phyloP scores from a whole-genome alignment of 2,329 filamentous ascomycete genomes.

The Fusarium newnesense region DNA sequence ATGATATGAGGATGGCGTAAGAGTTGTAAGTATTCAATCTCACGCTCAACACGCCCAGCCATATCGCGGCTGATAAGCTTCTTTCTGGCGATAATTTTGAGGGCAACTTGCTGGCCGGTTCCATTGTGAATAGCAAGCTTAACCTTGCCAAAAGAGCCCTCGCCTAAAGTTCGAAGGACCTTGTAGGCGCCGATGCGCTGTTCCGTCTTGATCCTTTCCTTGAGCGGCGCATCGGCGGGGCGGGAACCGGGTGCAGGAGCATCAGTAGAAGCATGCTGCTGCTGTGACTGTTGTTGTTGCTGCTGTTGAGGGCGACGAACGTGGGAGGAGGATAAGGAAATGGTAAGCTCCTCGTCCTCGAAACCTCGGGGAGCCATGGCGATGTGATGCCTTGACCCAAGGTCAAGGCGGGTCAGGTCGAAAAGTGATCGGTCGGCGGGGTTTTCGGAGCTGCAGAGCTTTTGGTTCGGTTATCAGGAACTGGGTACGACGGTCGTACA shows the following conservation, averaged over 20 bases:
- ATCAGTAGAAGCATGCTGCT: constrained; percentile 40
- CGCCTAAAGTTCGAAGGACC: constrained; percentile 88
- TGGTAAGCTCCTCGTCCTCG: constrained; percentile 85
- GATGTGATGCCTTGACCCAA: constrained; percentile 29
- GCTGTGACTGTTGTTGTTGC: constrained; percentile 42
- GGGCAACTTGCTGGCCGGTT: constrained; percentile 92
- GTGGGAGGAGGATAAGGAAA: constrained; percentile 74
- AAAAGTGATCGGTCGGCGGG: constrained; percentile 26
- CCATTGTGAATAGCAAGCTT: constrained; percentile 94
- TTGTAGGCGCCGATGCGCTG: constrained; percentile 93
- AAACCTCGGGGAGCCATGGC: constrained; percentile 67
- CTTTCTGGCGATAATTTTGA: constrained; percentile 97
- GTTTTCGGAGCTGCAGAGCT: constrained; percentile 15
- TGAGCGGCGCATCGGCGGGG: constrained; percentile 49
- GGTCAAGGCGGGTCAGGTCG: constrained; percentile 26
- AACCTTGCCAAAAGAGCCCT: constrained; percentile 98
- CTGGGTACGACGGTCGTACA: not conserved
- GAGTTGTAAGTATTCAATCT: constrained; percentile 97
- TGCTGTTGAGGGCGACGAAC: constrained; percentile 63
- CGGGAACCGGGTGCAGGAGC: constrained; percentile 43
- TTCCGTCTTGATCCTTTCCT: constrained; percentile 70
- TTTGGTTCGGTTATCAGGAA: constrained; percentile 6
- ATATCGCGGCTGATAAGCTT: constrained; percentile 97
- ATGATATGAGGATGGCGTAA: constrained; percentile 98
- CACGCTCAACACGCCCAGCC: constrained; percentile 95